Conservation (phyloP, 148 eudicot genomes). For the Silene latifolia region DNA sequence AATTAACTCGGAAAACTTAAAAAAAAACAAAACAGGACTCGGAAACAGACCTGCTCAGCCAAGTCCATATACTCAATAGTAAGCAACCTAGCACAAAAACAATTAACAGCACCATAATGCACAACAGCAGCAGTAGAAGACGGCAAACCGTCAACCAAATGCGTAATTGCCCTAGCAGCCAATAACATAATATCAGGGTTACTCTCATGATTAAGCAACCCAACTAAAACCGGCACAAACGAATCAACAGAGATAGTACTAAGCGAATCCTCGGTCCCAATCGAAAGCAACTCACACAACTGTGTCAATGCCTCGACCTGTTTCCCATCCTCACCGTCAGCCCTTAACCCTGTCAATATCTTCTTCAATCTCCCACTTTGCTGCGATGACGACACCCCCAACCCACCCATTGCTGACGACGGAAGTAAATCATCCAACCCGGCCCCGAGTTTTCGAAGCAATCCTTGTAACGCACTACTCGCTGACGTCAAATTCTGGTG, state of each 20-base stretch:
- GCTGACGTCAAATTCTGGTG: constrained; percentile 91
- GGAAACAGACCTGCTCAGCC: constrained; percentile 82
- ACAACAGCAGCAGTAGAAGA: constrained; percentile 96
- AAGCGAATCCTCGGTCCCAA: constrained; percentile 93
- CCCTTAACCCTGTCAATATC: constrained; percentile 81
- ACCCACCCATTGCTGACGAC: constrained; percentile 63
- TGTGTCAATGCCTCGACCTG: constrained; percentile 95
- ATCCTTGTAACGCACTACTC: constrained; percentile 92
- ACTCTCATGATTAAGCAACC: constrained; percentile 83
- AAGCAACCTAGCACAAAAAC: constrained; percentile 81
- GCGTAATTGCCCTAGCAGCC: constrained; percentile 90
- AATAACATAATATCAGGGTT: constrained; percentile 97
- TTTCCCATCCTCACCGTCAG: constrained; percentile 93
- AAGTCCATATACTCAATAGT: constrained; percentile 97
- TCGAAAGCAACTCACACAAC: constrained; percentile 85
- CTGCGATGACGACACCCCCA: constrained; percentile 57
- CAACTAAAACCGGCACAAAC: constrained; percentile 89
- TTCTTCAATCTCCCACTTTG: constrained; percentile 85
- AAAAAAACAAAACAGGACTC: not conserved
- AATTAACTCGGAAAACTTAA: not conserved
- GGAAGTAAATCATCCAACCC: constrained; percentile 93
- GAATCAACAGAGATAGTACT: constrained; percentile 87
- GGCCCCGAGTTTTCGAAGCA: constrained; percentile 85
- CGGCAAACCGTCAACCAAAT: constrained; percentile 89
- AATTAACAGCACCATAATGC: constrained; percentile 86